phyloP scores from a whole-genome alignment of 768 basidiomycete genomes.

The Trichaptum fuscoviolaceum region DNA sequence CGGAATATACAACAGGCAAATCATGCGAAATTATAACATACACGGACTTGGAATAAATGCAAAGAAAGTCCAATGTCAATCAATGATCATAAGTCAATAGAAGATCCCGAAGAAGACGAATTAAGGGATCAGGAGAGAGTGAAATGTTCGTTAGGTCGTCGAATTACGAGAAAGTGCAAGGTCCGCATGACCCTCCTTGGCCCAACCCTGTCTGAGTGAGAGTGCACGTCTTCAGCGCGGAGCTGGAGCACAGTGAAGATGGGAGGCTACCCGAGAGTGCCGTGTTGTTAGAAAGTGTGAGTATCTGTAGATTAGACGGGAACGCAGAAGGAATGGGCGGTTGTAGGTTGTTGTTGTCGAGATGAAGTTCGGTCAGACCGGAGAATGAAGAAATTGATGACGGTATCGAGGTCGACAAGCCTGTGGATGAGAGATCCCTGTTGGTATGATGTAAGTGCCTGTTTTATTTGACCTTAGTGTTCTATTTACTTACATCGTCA shows the following conservation, averaged over 20 bases:
- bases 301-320: slow-evolving; percentile 29
- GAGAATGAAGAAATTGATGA: slow-evolving; percentile 27
- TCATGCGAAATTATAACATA: neutral
- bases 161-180: slow-evolving; percentile 2
- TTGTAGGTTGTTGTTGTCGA: slow-evolving; percentile 33
- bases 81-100: neutral
- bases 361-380: slow-evolving; percentile 32
- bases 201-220: slow-evolving; percentile 7
- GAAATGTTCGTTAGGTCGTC: slow-evolving; percentile 1
- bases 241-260: slow-evolving; percentile 22
- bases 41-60: neutral
- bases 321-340: slow-evolving; percentile 29
- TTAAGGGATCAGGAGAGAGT: neutral
- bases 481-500: slow-evolving; percentile 25
- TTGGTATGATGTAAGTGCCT: neutral
- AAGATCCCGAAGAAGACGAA: neutral
- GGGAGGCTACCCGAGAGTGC: slow-evolving; percentile 28
- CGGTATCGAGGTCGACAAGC: slow-evolving; percentile 34
- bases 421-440: slow-evolving; percentile 35
- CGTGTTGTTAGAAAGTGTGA: slow-evolving; percentile 32
- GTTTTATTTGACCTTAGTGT: neutral
- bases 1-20: neutral
- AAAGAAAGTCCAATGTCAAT: neutral
- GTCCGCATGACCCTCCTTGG: slow-evolving; percentile 6
- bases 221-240: slow-evolving; percentile 22